Evolutionary conservation across 192 early-diverging fungal species (phyloP), one percentile per base, ranked within the genome.

Genomic region (Backusella liffmaniae): DNA sequence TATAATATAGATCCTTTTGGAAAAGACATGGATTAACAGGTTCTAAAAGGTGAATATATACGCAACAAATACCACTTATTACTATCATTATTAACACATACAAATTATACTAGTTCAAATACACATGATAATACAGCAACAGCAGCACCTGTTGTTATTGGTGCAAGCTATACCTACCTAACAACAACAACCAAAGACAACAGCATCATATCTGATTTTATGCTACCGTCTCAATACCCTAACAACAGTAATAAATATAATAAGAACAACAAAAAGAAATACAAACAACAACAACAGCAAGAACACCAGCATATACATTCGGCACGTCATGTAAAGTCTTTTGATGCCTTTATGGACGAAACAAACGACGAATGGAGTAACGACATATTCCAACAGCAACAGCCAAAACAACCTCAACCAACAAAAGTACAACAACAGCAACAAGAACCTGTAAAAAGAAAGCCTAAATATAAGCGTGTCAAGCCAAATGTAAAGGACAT

Each of bases 301-400:
- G 15, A 13, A 18, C 23, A 21, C 30, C 62, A 21, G 37, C 66
- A 13, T 66, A 67, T 56, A 39, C 23, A 66, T 67, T 67, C 26
- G 44, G 51, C 49, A 59, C 78, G 26, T 62, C 70, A 71, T 23
- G 23, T 44, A 71, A 82, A 80, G 70, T 73, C 73, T 4, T 83
- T 83, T 37, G 70, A 75, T 49, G 77, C 73, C 23, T 86, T 84
- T 76, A 35, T 80, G 49, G 65, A 75, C 16, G 80, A 84, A 21
- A 84, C 83, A 62, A 82, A 86, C 68, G 80, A 82, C 32, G 85
- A 82, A 49, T 86, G 84, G 84, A 75, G 77, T 68, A 78, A 86
- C 62, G 49, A 59, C 53, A 76, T 76, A 34, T 66, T 29, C 30
- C 53, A 39, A 26, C 26, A 70, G 67, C 41, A 53, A 59, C 42